Conservation (phyloP, 164 flowering plant genomes). For the Kingdonia uniflora region DNA sequence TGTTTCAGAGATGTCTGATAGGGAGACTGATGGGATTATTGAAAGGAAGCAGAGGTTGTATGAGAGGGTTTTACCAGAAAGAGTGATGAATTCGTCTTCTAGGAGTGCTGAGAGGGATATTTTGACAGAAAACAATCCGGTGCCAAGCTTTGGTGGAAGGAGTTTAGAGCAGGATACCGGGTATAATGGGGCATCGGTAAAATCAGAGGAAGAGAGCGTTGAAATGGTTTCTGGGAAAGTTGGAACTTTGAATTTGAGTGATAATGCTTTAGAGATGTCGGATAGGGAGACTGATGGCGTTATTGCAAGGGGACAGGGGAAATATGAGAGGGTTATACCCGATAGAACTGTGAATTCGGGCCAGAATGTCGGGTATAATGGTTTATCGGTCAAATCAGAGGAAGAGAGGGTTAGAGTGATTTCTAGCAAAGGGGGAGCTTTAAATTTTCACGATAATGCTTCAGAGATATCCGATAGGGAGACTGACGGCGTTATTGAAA, state of each 20-base stretch:
- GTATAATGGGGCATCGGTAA: slow-evolving; percentile 21
- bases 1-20: too few species aligned
- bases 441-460: neutral
- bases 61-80: too few species aligned
- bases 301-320: slow-evolving; percentile 6
- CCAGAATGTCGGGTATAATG: slow-evolving; percentile 8
- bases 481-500: slow-evolving; percentile 13
- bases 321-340: neutral
- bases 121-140: too few species aligned
- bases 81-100: too few species aligned
- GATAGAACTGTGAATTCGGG: slow-evolving; percentile 11
- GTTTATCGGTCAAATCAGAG: slow-evolving; percentile 11
- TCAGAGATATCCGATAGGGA: slow-evolving; percentile 12
- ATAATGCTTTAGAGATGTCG: neutral
- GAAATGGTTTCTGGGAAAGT: slow-evolving; percentile 13
- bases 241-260: slow-evolving; percentile 5
- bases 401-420: slow-evolving; percentile 16
- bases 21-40: too few species aligned
- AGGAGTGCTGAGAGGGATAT: too few species aligned
- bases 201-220: slow-evolving; percentile 22
- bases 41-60: too few species aligned
- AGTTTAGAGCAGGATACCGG: too few species aligned
- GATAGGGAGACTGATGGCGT: slow-evolving; percentile 17
- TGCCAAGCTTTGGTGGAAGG: too few species aligned
- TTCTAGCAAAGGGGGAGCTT: neutral